Conservation (phyloP, 768 basidiomycete species). For the Psilocybe sp. region DNA sequence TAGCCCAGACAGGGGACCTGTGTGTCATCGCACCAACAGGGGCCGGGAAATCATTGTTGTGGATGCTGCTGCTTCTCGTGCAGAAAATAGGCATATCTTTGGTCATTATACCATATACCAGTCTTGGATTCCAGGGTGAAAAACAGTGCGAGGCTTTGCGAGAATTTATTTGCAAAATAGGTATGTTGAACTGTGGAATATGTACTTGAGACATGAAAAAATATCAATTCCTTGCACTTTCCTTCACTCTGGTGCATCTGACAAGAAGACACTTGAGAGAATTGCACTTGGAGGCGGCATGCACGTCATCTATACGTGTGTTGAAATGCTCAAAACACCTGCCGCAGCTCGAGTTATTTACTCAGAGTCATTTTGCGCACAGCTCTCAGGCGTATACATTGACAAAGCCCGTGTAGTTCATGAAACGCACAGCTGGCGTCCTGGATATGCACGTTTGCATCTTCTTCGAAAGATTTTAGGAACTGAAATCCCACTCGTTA, state of each 20-base stretch:
- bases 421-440: conserved; percentile 13
- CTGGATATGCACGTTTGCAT: conserved; percentile 10
- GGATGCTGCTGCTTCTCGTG: conserved; percentile 17
- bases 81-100: conserved; percentile 16
- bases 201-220: conserved; percentile 2
- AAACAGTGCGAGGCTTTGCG: conserved; percentile 6
- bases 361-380: conserved; percentile 11
- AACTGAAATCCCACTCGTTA: conserved; percentile 8
- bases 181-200: neutral
- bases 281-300: conserved; percentile 8
- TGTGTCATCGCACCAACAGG: conserved; percentile 20
- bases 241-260: conserved; percentile 11
- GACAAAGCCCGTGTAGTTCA: conserved; percentile 18
- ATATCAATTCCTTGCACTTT: conserved; percentile 5
- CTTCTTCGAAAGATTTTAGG: conserved; percentile 12
- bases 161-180: neutral
- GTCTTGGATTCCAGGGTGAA: conserved; percentile 19
- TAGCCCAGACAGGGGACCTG: conserved; percentile 11
- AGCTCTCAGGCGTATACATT: conserved; percentile 18
- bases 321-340: conserved; percentile 25
- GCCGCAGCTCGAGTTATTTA: conserved; percentile 15
- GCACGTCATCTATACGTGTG: conserved; percentile 18
- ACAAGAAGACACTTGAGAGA: conserved; percentile 1
- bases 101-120: conserved; percentile 21
- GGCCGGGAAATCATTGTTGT: conserved; percentile 17